Base-by-base conservation (phyloP, 805 yeast genomes). In the Jamesozyma lodderae region DNA sequence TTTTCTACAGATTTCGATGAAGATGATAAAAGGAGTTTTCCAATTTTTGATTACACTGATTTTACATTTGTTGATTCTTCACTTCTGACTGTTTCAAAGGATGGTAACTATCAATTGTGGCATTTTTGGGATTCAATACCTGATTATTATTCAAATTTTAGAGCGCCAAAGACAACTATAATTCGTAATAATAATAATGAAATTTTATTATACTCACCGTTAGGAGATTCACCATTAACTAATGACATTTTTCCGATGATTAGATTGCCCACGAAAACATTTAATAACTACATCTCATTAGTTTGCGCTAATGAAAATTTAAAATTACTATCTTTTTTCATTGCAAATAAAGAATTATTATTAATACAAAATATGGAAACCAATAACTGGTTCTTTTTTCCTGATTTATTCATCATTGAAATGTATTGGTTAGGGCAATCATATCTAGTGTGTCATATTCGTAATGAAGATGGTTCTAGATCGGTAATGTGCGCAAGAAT, bases 381-480 rank as follows among this genome's bases (percentile, higher is more conserved):
- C 4, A 52, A 46, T 32, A 28, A 35, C 8, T 60, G 65, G 65
- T 41, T 41, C 28, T 47, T 45, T 21, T 59, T 55, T 42, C 34
- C 37, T 6, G 54, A 55, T 15, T 28, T 52, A 27, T 38, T 41
- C 1, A 45, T 59, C 4, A 18, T 54, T 4, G 56, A 54, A 33
- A 43, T 55, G 50, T 46, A 51, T n/a, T 60, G 65, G 65, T 20
- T 60, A 17, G 60, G 57, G 4, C 44, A 38, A 19, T 51, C 55
- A 5, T 59, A 57, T 43, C 35, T 60, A 33, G 32, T 60, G 1
- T 50, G 59, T 29, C 52, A 51, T 23, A 40, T 47, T 15, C 43
- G 41, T 32, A 47, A 45, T 18, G 54, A 53, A 5, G 55, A 52
- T 36, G 47, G 43, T 23, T 23, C 43, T 5, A 39, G 39, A 14